A percentile compares a stretch with the other conserved stretches of the same genome.
Evolutionary conservation across 2,329 filamentous ascomycete genomes (phyloP).

Genomic region (Fusarium paranaense): DNA sequence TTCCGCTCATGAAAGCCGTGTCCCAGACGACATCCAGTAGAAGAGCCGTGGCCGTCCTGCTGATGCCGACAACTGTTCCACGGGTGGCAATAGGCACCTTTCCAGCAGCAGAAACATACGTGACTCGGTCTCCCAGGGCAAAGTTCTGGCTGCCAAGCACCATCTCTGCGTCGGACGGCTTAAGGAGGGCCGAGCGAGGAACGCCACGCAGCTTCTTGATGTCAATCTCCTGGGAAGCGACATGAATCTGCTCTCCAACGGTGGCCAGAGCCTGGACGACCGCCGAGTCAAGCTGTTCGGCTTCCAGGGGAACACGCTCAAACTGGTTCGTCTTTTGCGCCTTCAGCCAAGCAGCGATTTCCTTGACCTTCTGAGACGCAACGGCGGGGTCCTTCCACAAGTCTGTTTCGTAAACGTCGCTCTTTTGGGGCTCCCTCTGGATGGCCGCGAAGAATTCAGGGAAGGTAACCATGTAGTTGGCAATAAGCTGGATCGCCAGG

Average conservation of each 20-base stretch:
- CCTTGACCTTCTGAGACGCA: conserved; percentile 86
- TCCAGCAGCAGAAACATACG: conserved; percentile 92
- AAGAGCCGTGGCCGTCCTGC: conserved; percentile 83
- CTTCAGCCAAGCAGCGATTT: conserved; percentile 95
- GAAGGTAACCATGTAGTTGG: conserved; percentile 92
- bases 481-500: conserved; percentile 82
- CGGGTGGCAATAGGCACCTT: conserved; percentile 93
- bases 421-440: conserved; percentile 84
- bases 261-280: conserved; percentile 84
- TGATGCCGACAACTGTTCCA: conserved; percentile 95
- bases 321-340: conserved; percentile 90
- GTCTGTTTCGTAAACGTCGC: conserved; percentile 85
- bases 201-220: conserved; percentile 82
- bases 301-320: conserved; percentile 94
- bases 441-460: conserved; percentile 95
- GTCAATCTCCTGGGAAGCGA: conserved; percentile 64
- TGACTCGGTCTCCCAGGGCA: conserved; percentile 86
- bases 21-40: conserved; percentile 95
- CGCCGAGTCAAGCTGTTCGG: conserved; percentile 94
- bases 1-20: conserved; percentile 95
- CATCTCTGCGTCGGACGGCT: conserved; percentile 96
- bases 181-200: conserved; percentile 87
- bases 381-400: conserved; percentile 81
- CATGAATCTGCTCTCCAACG: conserved; percentile 74
- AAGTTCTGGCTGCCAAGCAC: conserved; percentile 88